phyloP scores from a whole-genome alignment of 768 basidiomycete species.

The Leccinum subgranulosum region DNA sequence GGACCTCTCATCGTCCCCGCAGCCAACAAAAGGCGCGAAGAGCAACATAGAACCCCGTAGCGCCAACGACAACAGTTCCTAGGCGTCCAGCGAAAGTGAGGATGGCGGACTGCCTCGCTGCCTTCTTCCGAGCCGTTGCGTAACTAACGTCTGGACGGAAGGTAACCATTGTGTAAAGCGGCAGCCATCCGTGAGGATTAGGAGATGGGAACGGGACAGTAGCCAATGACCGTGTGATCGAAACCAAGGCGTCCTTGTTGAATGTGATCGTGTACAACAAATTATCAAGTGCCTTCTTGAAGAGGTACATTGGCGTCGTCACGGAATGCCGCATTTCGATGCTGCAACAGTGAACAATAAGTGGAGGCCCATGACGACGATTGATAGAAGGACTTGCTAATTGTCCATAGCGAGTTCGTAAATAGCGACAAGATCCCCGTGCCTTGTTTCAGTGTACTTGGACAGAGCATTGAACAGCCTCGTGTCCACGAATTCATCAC shows the following conservation, averaged over 20 bases:
- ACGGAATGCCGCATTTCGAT: constrained; percentile 94
- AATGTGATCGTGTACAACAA: constrained; percentile 62
- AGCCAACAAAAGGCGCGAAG: constrained; percentile 22
- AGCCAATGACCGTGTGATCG: constrained; percentile 45
- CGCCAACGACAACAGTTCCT: constrained; percentile 43
- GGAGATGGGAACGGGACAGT: constrained; percentile 56
- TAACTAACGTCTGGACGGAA: constrained; percentile 96
- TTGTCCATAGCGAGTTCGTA: constrained; percentile 93
- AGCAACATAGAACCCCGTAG: constrained; percentile 37
- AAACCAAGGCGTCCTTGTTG: constrained; percentile 44
- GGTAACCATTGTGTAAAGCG: constrained; percentile 96
- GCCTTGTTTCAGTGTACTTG: constrained; percentile 76
- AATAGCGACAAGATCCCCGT: constrained; percentile 89
- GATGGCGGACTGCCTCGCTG: constrained; percentile 63
- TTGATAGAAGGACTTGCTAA: constrained; percentile 64
- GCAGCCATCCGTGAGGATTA: constrained; percentile 77
- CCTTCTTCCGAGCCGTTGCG: constrained; percentile 69
- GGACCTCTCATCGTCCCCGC: constrained; percentile 14
- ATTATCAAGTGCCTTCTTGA: constrained; percentile 79
- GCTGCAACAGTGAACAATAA: constrained; percentile 43
- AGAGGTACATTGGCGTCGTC: constrained; percentile 72
- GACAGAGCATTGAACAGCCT: constrained; percentile 63
- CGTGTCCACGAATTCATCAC: constrained; percentile 43
- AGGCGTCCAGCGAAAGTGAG: constrained; percentile 51
- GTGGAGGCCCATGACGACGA: constrained; percentile 21